Percentiles rank a stretch among this genome's conserved stretches.
These are phyloP conservation scores for Kitagawia praeruptora DNA, from an alignment of 129 eudicot species.

Conservation along the genomic window DNA sequence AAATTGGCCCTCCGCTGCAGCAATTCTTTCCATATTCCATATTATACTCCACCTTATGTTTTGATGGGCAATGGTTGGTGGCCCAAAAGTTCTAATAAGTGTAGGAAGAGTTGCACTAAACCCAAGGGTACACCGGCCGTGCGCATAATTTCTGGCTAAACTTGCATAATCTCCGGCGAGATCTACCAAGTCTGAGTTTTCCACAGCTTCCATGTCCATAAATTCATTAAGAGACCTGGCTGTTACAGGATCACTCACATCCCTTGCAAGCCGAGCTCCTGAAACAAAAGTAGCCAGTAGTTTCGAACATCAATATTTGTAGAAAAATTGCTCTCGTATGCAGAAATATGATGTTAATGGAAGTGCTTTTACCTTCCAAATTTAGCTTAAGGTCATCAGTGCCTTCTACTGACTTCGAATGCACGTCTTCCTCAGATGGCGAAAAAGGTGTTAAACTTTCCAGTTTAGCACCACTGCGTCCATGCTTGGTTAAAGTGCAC, in stretches of 20 bases:
- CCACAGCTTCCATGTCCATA: background rate
- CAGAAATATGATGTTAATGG: background rate
- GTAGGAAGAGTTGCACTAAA: too few relatives aligned
- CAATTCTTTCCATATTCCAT: too few relatives aligned
- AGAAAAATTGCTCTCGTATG: background rate
- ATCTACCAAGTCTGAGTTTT: background rate
- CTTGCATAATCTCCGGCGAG: background rate
- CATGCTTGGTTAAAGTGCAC: constrained; percentile 25
- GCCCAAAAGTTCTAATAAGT: too few relatives aligned
- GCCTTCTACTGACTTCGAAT: background rate
- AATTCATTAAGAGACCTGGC: background rate
- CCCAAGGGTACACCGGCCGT: too few relatives aligned
- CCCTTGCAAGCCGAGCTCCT: background rate
- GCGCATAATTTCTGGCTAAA: too few relatives aligned
- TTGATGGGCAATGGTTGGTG: too few relatives aligned
- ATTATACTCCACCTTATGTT: too few relatives aligned
- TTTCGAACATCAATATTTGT: too few relatives aligned
- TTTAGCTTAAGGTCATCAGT: too few relatives aligned
- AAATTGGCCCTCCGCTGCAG: too few relatives aligned
- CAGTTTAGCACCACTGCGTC: background rate
- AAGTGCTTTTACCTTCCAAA: background rate
- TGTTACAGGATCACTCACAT: background rate
- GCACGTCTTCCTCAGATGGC: background rate
- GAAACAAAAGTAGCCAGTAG: background rate
- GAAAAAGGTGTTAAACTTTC: background rate